Conservation (phyloP, 192 early-diverging fungal genomes). For the Allomyces macrogynus region DNA sequence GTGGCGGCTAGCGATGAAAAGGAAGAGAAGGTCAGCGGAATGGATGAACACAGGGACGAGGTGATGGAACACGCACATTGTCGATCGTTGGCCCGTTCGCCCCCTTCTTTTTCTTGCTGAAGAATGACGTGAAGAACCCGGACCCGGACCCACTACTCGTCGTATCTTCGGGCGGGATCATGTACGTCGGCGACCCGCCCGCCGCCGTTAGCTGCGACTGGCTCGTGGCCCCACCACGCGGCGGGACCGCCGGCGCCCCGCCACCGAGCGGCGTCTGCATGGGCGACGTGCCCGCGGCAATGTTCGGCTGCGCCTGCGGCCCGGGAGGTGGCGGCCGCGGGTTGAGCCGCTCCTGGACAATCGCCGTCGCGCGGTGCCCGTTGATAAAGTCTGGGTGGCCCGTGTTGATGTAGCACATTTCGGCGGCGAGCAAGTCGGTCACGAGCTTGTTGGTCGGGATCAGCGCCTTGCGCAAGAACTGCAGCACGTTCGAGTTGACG, state of each 20-base stretch:
- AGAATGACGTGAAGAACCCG: constrained; percentile 98
- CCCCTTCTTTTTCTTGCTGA: constrained; percentile 69
- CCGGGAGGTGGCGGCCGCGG: constrained; percentile 32
- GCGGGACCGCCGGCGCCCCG: constrained; percentile 1
- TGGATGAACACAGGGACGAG: background rate
- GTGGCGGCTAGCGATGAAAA: constrained; percentile 40
- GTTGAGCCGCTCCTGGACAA: constrained; percentile 70
- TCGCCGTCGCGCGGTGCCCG: constrained; percentile 84
- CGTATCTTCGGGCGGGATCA: background rate
- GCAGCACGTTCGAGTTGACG: constrained; percentile 81
- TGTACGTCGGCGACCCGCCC: background rate
- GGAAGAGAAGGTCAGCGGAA: background rate
- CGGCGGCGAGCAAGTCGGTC: constrained; percentile 76
- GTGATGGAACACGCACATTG: constrained; percentile 17
- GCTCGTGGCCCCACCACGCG: constrained; percentile 1
- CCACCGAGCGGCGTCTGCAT: constrained; percentile 1
- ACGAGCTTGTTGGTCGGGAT: constrained; percentile 87
- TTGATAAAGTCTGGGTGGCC: constrained; percentile 96
- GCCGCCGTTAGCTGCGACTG: background rate
- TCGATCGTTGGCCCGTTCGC: constrained; percentile 23
- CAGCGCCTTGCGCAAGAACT: constrained; percentile 81
- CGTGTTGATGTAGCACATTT: constrained; percentile 95
- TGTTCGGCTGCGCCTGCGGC: constrained; percentile 6
- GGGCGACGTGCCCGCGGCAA: constrained; percentile 2
- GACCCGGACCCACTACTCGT: constrained; percentile 7